Conservation (phyloP, 148 eudicot genomes). For the Arctostaphylos glauca region DNA sequence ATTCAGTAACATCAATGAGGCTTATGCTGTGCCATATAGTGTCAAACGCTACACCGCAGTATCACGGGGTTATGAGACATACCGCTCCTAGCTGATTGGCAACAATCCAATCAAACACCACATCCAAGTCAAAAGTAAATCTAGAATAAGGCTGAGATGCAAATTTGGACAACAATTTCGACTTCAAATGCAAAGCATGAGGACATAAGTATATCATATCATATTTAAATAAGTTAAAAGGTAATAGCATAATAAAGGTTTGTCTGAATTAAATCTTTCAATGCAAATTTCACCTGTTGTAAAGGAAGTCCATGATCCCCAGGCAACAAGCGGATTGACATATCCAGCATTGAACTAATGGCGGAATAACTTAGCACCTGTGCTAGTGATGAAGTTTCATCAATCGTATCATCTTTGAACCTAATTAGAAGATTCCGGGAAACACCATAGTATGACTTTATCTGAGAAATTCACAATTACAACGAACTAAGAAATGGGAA, state of each 20-base stretch:
- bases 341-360: constrained; percentile 76
- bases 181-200: background rate
- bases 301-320: constrained; percentile 95
- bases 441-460: constrained; percentile 78
- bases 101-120: background rate
- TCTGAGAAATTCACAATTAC: constrained; percentile 39
- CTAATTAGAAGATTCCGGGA: constrained; percentile 78
- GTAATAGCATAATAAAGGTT: background rate
- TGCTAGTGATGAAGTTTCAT: constrained; percentile 82
- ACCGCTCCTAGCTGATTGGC: background rate
- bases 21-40: background rate
- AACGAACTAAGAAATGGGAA: background rate
- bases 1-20: background rate
- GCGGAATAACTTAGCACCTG: constrained; percentile 86
- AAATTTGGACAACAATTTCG: background rate
- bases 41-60: background rate
- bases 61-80: background rate
- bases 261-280: background rate
- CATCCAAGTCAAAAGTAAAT: background rate
- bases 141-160: background rate
- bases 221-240: background rate
- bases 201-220: background rate
- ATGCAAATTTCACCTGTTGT: constrained; percentile 59
- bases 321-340: constrained; percentile 80
- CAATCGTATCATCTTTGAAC: constrained; percentile 90